phyloP scores from a whole-genome alignment of 2,329 filamentous ascomycete species.

The Alternaria angustiovoidea region DNA sequence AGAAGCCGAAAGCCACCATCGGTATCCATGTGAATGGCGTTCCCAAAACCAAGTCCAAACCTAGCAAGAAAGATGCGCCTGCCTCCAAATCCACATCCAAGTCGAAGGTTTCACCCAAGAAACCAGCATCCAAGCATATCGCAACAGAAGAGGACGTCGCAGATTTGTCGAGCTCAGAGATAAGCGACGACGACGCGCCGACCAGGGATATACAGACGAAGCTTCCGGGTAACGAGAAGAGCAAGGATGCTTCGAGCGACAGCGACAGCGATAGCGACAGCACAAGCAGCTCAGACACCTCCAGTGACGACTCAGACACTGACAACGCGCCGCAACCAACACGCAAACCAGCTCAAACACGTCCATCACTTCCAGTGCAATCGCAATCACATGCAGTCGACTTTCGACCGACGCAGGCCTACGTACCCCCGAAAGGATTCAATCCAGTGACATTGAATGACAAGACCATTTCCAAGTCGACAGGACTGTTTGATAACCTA shows the following conservation, averaged over 20 bases:
- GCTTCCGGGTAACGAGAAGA: conserved; percentile 21
- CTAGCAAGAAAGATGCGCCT: conserved; percentile 16
- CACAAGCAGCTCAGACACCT: conserved; percentile 37
- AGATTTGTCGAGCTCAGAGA: conserved; percentile 38
- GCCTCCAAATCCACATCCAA: conserved; percentile 23
- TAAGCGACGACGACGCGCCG: conserved; percentile 31
- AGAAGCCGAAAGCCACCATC: conserved; percentile 39
- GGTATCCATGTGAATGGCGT: conserved; percentile 42
- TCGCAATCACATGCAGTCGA: conserved; percentile 40
- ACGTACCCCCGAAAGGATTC: conserved; percentile 57
- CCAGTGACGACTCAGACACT: conserved; percentile 51
- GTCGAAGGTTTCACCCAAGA: conserved; percentile 24
- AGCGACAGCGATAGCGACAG: conserved; percentile 27
- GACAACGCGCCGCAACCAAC: conserved; percentile 32
- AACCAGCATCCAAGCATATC: conserved; percentile 33
- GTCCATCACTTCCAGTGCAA: conserved; percentile 15
- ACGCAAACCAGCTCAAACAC: conserved; percentile 22
- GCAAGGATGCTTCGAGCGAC: conserved; percentile 21
- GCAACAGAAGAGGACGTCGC: conserved; percentile 29
- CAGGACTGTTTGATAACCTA: conserved; percentile 65
- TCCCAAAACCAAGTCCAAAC: conserved; percentile 26
- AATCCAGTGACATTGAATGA: conserved; percentile 58
- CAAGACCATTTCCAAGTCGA: conserved; percentile 37
- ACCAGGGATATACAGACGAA: conserved; percentile 28
- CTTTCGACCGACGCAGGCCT: conserved; percentile 47